These are phyloP conservation scores for Irpex rosettiformis DNA, from an alignment of 1,284 basidiomycete genomes.

Conservation along the genomic window DNA sequence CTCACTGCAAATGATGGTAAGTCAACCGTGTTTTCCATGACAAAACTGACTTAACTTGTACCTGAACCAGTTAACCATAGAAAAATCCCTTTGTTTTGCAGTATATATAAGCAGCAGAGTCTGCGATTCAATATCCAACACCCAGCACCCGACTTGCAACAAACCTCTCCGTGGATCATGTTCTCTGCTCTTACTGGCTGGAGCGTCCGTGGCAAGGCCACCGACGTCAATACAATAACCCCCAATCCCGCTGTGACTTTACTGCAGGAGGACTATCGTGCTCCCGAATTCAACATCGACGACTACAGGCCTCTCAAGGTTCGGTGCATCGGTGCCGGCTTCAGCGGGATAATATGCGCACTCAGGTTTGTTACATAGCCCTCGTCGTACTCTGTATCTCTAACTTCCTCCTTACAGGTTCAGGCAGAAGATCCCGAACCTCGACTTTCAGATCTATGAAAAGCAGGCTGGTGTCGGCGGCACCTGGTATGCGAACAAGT, in stretches of 20 bases:
- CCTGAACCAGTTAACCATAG: background rate
- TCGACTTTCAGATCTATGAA: conserved; percentile 54
- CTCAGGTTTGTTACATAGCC: conserved; percentile 35
- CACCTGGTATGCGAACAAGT: conserved; percentile 43
- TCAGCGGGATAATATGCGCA: conserved; percentile 50
- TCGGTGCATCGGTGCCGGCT: conserved; percentile 48
- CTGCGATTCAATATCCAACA: background rate
- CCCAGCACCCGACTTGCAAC: too few relatives aligned
- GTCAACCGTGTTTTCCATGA: background rate
- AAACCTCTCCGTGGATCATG: background rate
- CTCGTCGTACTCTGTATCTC: background rate
- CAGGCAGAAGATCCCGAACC: conserved; percentile 46
- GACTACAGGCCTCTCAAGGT: conserved; percentile 48
- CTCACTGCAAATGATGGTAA: background rate
- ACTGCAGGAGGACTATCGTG: background rate
- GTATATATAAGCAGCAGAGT: background rate
- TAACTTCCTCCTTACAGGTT: conserved; percentile 31
- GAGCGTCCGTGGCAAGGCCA: background rate
- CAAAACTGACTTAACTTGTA: background rate
- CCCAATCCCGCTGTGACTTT: background rate
- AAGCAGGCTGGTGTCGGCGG: conserved; percentile 52
- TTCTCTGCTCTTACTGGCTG: background rate
- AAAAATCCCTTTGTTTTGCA: too few relatives aligned
- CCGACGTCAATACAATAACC: background rate
- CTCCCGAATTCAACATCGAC: conserved; percentile 36